Evolutionary conservation across 1,284 basidiomycete genomes (phyloP), one percentile per base, ranked within the genome.

Genomic region (Sanghuangporus baumii): DNA sequence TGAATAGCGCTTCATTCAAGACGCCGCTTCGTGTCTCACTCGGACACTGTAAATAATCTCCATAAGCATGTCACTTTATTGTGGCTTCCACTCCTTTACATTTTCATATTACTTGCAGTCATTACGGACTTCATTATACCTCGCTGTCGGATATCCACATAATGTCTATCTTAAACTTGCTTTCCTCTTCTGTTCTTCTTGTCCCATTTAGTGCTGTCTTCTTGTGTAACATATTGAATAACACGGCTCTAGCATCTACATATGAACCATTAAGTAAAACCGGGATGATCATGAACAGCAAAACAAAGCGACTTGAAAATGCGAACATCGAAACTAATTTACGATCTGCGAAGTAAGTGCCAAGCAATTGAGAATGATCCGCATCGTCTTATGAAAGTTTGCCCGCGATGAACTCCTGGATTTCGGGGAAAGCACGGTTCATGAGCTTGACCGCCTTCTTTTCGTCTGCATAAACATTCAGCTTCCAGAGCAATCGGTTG

Each of bases 391-490:
- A 54, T 18, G 57, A 51, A 20, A 63, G 46, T 34, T 51, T 36
- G n/a, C 11, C 59, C 20, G 69, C 71, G 62, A 89, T 77, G 66
- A 84, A 83, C 11, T 79, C 70, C 62, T 80, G 74, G 59, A 91
- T 86, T 26, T 78, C 72, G n/a, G 85, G 86, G 62, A 90, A 74
- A 9, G 84, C 85, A 62, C 75, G 78, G 38, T 79, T 79, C 60
- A 90, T 79, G 38, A 88, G 78, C 69, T 82, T 84, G 67, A 88
- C 79, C 14, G 86, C 80, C 68, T 84, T 82, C 54, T 76, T 72
- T 70, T 87, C 85, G 34, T 85, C 87, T 88, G 56, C 8, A 18
- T 31, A 31, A 31, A 5, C 26, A 31, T 2, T 31, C 26, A 41
- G 38, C 1, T n/a, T 18, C 16, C n/a, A 38, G 11, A 20, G 14